Evolutionary conservation across 805 yeast species (phyloP).

Genomic region (Peterozyma xylosa): DNA sequence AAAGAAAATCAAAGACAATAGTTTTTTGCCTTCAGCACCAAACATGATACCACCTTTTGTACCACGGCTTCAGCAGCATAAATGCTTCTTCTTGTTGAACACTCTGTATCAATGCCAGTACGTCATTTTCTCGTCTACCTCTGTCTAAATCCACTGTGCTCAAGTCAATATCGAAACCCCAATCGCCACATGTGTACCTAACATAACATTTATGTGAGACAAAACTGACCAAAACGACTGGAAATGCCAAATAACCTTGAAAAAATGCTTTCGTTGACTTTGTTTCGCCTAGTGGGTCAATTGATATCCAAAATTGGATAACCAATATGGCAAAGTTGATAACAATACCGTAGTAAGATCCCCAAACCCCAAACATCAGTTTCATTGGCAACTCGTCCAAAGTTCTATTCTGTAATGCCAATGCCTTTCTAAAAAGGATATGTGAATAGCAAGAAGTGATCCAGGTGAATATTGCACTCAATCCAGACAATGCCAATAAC

Average conservation of each 20-base stretch:
- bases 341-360: slow-evolving; percentile 30
- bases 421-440: slow-evolving; percentile 37
- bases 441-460: slow-evolving; percentile 34
- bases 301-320: slow-evolving; percentile 42
- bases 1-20: too few relatives aligned
- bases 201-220: slow-evolving; percentile 31
- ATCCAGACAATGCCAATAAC: slow-evolving; percentile 41
- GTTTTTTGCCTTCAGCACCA: not conserved
- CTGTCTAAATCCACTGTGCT: slow-evolving; percentile 2
- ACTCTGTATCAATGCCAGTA: slow-evolving; percentile 1
- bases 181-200: slow-evolving; percentile 1
- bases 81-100: not conserved
- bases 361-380: slow-evolving; percentile 34
- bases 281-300: slow-evolving; percentile 29
- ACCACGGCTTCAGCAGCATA: not conserved
- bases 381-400: slow-evolving; percentile 32
- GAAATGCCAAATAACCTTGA: slow-evolving; percentile 37
- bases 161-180: slow-evolving; percentile 5
- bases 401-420: slow-evolving; percentile 31
- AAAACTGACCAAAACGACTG: slow-evolving; percentile 34
- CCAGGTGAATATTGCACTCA: slow-evolving; percentile 43
- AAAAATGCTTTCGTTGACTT: slow-evolving; percentile 30
- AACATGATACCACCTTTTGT: slow-evolving; percentile 1
- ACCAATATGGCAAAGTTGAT: slow-evolving; percentile 28
- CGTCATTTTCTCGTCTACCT: slow-evolving; percentile 6